A percentile compares a stretch with the other conserved stretches of the same genome.
Conservation (phyloP, 345 rosid species). For the Syzygium grande region DNA sequence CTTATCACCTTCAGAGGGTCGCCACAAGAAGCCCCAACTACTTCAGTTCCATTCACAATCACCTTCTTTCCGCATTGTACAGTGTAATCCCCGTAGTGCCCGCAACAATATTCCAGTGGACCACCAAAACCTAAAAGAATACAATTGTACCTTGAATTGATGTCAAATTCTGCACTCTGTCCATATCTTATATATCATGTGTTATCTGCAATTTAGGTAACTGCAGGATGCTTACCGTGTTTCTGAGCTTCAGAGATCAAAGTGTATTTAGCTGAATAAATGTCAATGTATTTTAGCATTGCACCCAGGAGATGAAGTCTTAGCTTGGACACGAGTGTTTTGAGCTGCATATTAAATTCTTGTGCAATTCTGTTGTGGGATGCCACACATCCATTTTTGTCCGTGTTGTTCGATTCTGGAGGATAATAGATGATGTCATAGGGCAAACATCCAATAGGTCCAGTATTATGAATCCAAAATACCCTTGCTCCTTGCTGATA, state of each 20-base stretch:
- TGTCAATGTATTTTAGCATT: conserved; percentile 66
- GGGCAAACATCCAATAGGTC: conserved; percentile 85
- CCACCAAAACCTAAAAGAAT: conserved; percentile 32
- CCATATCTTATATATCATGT: not conserved
- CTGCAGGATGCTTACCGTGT: not conserved
- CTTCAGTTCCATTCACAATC: conserved; percentile 26
- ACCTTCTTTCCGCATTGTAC: conserved; percentile 47
- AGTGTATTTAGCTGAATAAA: conserved; percentile 49
- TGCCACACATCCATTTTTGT: conserved; percentile 64
- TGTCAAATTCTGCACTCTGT: not conserved
- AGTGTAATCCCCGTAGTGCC: conserved; percentile 35
- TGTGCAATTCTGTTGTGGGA: conserved; percentile 64
- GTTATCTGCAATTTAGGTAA: not conserved
- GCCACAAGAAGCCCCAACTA: conserved; percentile 33
- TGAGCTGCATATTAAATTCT: conserved; percentile 67
- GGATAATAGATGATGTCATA: conserved; percentile 51
- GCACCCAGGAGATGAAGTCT: conserved; percentile 52
- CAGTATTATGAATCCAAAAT: conserved; percentile 86
- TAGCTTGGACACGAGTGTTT: conserved; percentile 39
- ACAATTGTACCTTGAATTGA: not conserved
- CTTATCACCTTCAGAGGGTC: conserved; percentile 31
- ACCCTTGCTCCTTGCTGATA: conserved; percentile 49
- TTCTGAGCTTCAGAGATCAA: not conserved
- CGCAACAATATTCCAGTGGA: conserved; percentile 57
- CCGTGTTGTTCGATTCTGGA: conserved; percentile 55